These are phyloP conservation scores for Lentinula novae-zelandiae DNA, from an alignment of 1,284 basidiomycete species.

Conservation along the genomic window DNA sequence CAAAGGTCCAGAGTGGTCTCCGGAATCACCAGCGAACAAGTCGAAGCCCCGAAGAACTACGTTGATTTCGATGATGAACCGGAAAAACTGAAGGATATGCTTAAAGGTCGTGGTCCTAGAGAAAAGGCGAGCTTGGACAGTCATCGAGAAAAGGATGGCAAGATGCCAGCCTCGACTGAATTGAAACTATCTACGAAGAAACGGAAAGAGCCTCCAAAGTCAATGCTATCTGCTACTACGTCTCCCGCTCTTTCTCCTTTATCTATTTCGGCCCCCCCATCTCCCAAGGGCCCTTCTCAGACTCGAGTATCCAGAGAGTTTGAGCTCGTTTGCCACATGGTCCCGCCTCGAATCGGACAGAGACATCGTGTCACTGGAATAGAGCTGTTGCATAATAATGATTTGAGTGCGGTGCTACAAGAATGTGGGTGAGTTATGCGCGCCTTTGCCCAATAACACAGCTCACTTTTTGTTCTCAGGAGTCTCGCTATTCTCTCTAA, in stretches of 20 bases:
- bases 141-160: slow-evolving; percentile 5
- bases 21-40: slow-evolving; percentile 61
- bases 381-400: slow-evolving; percentile 3
- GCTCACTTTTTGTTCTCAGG: slow-evolving; percentile 23
- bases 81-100: slow-evolving; percentile 65
- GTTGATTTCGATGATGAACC: slow-evolving; percentile 79
- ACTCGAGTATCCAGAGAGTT: slow-evolving; percentile 24
- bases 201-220: slow-evolving; percentile 33
- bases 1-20: slow-evolving; percentile 59
- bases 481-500: slow-evolving; percentile 38
- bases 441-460: slow-evolving; percentile 6
- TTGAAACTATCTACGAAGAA: slow-evolving; percentile 21
- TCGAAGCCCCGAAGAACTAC: slow-evolving; percentile 68
- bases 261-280: slow-evolving; percentile 40
- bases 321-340: slow-evolving; percentile 44
- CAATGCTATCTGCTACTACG: slow-evolving; percentile 40
- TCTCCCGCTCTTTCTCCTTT: slow-evolving; percentile 39
- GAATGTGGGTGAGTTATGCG: slow-evolving; percentile 44
- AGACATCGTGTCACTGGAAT: slow-evolving; percentile 20
- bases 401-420: slow-evolving; percentile 10
- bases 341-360: slow-evolving; percentile 41
- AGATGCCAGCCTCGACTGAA: slow-evolving; percentile 17
- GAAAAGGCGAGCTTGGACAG: slow-evolving; percentile 28
- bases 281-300: slow-evolving; percentile 26
- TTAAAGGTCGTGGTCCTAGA: slow-evolving; percentile 51